Percentiles rank a stretch among this genome's conserved stretches.
These are phyloP conservation scores for Sporothrix curviconia DNA, from an alignment of 2,329 filamentous ascomycete species.

Conservation along the genomic window DNA sequence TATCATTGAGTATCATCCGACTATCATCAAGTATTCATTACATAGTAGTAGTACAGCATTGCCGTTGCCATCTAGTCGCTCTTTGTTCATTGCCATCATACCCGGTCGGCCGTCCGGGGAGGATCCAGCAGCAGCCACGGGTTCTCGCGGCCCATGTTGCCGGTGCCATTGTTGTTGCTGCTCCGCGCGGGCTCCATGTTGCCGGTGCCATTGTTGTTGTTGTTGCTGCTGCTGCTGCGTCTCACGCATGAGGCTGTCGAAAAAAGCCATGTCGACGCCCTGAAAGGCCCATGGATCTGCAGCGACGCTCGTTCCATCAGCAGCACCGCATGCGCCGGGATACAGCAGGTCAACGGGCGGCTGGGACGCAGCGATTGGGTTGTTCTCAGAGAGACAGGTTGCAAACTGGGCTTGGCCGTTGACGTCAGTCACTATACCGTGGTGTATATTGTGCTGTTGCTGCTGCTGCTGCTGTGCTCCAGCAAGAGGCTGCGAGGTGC, in stretches of 20 bases:
- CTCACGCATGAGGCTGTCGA: conserved; percentile 23
- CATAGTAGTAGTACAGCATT: too few species aligned
- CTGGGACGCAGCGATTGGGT: neutral
- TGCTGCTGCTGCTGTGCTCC: neutral
- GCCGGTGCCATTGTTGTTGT: too few species aligned
- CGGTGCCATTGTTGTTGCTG: too few species aligned
- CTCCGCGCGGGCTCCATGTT: too few species aligned
- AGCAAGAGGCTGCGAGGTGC: neutral
- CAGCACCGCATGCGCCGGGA: neutral
- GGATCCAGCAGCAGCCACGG: too few species aligned
- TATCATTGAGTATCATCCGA: too few species aligned
- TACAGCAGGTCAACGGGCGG: neutral
- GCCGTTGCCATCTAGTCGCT: too few species aligned
- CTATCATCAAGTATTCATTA: too few species aligned
- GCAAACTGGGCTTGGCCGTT: neutral
- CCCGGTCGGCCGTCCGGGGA: too few species aligned
- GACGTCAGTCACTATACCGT: neutral
- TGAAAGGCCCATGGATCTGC: conserved; percentile 30
- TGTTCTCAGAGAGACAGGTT: neutral
- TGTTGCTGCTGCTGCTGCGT: neutral
- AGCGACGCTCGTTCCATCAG: neutral
- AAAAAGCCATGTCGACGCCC: conserved; percentile 30
- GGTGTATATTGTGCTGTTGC: neutral
- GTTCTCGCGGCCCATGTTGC: too few species aligned
- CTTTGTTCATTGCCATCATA: too few species aligned